Percentiles rank a stretch among this genome's conserved stretches.
phyloP scores from a whole-genome alignment of 768 basidiomycete genomes.

The Strobilomyces dryophilus region DNA sequence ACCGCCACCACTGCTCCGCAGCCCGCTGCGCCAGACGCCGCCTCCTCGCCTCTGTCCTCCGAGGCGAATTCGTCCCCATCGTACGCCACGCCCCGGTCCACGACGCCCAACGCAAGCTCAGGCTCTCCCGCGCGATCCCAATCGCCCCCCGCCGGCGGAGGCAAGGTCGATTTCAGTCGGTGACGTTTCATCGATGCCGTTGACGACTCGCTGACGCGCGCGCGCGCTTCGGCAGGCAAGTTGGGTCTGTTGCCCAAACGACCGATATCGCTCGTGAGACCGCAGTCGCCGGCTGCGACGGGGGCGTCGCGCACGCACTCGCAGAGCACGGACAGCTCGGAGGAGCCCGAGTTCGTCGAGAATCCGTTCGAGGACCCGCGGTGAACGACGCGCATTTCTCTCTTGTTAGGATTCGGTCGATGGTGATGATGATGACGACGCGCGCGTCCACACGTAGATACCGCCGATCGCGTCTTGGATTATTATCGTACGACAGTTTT shows the following conservation, averaged over 20 bases:
- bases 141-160: slow-evolving; percentile 4
- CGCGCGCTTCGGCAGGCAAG: slow-evolving; percentile 47
- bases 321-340: slow-evolving; percentile 23
- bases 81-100: slow-evolving; percentile 5
- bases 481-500: too few relatives aligned
- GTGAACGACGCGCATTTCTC: not conserved
- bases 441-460: too few relatives aligned
- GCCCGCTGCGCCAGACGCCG: not conserved
- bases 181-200: not conserved
- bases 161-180: slow-evolving; percentile 35
- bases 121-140: slow-evolving; percentile 3
- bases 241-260: slow-evolving; percentile 70
- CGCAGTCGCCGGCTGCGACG: slow-evolving; percentile 18
- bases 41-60: not conserved
- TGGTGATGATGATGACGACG: too few relatives aligned
- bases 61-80: slow-evolving; percentile 2
- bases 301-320: slow-evolving; percentile 10
- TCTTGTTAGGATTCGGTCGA: too few relatives aligned
- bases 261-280: slow-evolving; percentile 54
- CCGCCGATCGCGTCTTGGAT: too few relatives aligned
- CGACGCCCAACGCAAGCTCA: not conserved
- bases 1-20: slow-evolving; percentile 1
- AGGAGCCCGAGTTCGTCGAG: slow-evolving; percentile 69
- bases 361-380: slow-evolving; percentile 63
- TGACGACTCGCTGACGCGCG: too few relatives aligned